Evolutionary conservation across 2,329 filamentous ascomycete species (phyloP).

Genomic region (Ceratocystiopsis minuta): DNA sequence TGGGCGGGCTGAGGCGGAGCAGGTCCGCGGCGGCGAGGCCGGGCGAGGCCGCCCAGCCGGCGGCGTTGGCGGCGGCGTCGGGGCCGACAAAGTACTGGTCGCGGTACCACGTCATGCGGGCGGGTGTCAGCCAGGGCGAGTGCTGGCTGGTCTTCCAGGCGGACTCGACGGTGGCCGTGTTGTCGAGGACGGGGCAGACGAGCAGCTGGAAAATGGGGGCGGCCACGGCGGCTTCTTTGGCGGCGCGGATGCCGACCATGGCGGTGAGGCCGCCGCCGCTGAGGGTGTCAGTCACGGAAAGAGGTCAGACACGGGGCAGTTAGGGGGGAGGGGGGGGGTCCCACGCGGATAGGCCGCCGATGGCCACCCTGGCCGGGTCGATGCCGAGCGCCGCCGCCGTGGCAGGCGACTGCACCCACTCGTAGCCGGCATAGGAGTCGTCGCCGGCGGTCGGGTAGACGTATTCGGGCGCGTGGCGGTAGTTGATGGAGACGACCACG

Average conservation of each 20-base stretch:
- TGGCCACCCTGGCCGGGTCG: constrained; percentile 16
- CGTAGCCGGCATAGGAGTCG: constrained; percentile 32
- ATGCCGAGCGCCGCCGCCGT: constrained; percentile 13
- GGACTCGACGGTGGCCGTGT: constrained; percentile 29
- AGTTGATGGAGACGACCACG: constrained; percentile 5
- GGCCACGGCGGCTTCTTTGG: not conserved
- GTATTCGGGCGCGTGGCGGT: constrained; percentile 34
- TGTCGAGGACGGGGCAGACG: constrained; percentile 39
- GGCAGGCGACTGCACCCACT: not conserved
- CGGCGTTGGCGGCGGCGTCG: constrained; percentile 22
- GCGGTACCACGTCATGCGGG: constrained; percentile 44
- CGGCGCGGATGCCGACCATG: constrained; percentile 1
- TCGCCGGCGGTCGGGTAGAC: constrained; percentile 38
- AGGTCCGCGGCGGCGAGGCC: constrained; percentile 27
- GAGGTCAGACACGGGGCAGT: no score
- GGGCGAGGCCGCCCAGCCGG: constrained; percentile 16
- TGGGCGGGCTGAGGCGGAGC: constrained; percentile 30
- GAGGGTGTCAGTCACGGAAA: not conserved
- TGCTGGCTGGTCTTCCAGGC: constrained; percentile 21
- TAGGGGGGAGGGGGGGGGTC: no score
- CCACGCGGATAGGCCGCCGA: constrained; percentile 14
- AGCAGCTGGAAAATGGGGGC: constrained; percentile 27
- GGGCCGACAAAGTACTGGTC: constrained; percentile 33
- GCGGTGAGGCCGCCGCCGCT: constrained; percentile 3
- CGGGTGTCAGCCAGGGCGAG: constrained; percentile 27